Percentiles rank a stretch among this genome's conserved stretches.
Conservation (phyloP, 208 protist species). For the Acanthamoeba triangularis region DNA sequence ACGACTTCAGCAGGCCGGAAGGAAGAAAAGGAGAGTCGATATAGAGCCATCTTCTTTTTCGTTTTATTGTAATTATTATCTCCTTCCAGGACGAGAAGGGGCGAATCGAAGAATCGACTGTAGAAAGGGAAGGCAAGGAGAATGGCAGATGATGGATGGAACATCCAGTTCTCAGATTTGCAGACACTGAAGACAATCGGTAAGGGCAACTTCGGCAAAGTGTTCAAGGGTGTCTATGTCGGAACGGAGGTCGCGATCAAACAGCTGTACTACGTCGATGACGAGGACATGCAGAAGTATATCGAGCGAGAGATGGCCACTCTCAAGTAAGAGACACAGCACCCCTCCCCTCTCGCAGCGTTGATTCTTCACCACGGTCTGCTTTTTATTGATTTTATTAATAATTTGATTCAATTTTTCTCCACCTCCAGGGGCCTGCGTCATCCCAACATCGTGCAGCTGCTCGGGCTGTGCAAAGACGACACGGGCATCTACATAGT, state of each 20-base stretch:
- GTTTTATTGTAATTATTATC: no score
- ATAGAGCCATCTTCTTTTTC: neutral
- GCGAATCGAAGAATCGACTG: neutral
- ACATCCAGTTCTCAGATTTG: slow-evolving; percentile 49
- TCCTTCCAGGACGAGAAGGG: neutral
- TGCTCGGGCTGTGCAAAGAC: slow-evolving; percentile 54
- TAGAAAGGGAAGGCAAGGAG: neutral
- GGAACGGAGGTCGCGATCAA: slow-evolving; percentile 66
- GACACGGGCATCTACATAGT: slow-evolving; percentile 12
- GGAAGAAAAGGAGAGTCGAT: no score
- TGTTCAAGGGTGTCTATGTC: neutral
- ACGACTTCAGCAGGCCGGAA: neutral
- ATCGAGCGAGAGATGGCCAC: slow-evolving; percentile 73
- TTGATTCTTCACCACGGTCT: neutral
- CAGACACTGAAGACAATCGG: slow-evolving; percentile 27
- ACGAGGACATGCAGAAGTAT: slow-evolving; percentile 73
- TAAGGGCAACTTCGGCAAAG: slow-evolving; percentile 37
- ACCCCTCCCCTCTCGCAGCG: neutral
- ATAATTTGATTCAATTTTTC: neutral
- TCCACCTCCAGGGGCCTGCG: neutral
- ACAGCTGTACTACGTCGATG: slow-evolving; percentile 67
- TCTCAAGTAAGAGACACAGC: neutral
- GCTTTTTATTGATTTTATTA: neutral
- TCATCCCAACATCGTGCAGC: slow-evolving; percentile 72
- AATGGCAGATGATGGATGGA: slow-evolving; percentile 63